A percentile compares a stretch with the other conserved stretches of the same genome.
Conservation (phyloP, 331 rosid species). For the Acacia pycnantha region DNA sequence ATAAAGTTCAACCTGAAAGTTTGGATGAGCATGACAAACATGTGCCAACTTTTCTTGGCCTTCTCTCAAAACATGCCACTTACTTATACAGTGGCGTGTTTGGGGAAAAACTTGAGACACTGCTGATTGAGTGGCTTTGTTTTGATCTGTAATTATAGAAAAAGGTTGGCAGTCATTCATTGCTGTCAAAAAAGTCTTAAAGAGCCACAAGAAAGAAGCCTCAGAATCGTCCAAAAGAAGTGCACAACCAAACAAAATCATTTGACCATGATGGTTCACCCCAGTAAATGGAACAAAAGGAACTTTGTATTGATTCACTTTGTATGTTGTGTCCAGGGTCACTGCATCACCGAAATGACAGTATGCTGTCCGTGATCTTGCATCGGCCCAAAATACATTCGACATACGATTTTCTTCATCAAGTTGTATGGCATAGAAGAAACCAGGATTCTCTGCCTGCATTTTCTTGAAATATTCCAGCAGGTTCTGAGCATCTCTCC, state of each 20-base stretch:
- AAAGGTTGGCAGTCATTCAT: constrained; percentile 77
- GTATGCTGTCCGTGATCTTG: constrained; percentile 83
- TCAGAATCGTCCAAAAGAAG: constrained; percentile 90
- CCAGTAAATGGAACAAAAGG: constrained; percentile 92
- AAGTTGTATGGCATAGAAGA: constrained; percentile 91
- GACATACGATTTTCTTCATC: constrained; percentile 90
- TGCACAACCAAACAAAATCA: constrained; percentile 86
- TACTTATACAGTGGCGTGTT: constrained; percentile 82
- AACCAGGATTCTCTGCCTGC: constrained; percentile 97
- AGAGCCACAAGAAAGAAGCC: constrained; percentile 80
- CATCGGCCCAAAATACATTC: constrained; percentile 90
- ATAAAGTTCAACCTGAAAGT: constrained; percentile 83
- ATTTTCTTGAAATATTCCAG: constrained; percentile 94
- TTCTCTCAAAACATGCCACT: constrained; percentile 89
- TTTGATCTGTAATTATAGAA: constrained; percentile 86
- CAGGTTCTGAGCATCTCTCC: constrained; percentile 87
- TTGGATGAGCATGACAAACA: constrained; percentile 75
- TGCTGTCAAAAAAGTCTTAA: constrained; percentile 86
- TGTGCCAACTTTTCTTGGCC: constrained; percentile 87
- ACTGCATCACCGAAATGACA: constrained; percentile 82
- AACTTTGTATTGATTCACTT: constrained; percentile 69
- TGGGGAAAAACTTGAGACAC: constrained; percentile 82
- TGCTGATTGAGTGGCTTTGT: constrained; percentile 70
- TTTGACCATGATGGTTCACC: constrained; percentile 89
- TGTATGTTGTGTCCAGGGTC: constrained; percentile 73